Percentiles rank a stretch among this genome's conserved stretches.
Evolutionary conservation across 2,329 filamentous ascomycete genomes (phyloP).

Genomic region (Trichoderma sp.): DNA sequence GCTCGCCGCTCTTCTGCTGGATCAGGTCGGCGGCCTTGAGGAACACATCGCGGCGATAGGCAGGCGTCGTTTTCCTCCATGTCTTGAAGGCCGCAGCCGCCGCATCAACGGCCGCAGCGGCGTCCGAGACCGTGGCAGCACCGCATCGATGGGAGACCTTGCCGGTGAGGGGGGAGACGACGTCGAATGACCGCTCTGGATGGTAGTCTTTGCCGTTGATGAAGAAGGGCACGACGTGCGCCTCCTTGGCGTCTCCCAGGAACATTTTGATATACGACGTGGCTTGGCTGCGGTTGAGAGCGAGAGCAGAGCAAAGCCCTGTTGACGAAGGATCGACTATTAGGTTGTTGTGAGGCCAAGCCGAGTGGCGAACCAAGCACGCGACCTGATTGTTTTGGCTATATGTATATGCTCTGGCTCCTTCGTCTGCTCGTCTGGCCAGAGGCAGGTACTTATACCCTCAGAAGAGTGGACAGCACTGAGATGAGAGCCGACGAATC

Average conservation of each 20-base stretch:
- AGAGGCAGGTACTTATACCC: too few relatives aligned
- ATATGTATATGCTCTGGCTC: too few relatives aligned
- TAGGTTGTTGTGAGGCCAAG: background rate
- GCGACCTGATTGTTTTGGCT: too few relatives aligned
- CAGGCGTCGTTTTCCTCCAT: constrained; percentile 67
- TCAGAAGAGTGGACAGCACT: background rate
- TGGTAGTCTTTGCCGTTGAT: constrained; percentile 50
- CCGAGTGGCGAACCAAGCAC: too few relatives aligned
- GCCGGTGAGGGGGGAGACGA: constrained; percentile 58
- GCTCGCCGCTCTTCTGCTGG: constrained; percentile 59
- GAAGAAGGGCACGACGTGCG: constrained; percentile 43
- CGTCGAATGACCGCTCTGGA: constrained; percentile 54
- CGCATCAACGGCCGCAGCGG: constrained; percentile 53
- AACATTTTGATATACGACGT: background rate
- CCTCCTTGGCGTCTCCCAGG: constrained; percentile 7
- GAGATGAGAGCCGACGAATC: background rate
- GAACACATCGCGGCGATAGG: constrained; percentile 68
- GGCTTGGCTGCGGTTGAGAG: background rate
- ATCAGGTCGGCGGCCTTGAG: constrained; percentile 69
- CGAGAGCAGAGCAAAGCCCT: background rate
- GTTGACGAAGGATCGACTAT: too few relatives aligned
- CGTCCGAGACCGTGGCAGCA: constrained; percentile 59
- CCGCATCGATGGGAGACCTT: constrained; percentile 58
- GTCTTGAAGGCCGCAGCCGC: constrained; percentile 68
- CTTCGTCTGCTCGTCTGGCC: too few relatives aligned